phyloP scores from a whole-genome alignment of 2,329 filamentous ascomycete species.

The Parastagonospora nodorum region DNA sequence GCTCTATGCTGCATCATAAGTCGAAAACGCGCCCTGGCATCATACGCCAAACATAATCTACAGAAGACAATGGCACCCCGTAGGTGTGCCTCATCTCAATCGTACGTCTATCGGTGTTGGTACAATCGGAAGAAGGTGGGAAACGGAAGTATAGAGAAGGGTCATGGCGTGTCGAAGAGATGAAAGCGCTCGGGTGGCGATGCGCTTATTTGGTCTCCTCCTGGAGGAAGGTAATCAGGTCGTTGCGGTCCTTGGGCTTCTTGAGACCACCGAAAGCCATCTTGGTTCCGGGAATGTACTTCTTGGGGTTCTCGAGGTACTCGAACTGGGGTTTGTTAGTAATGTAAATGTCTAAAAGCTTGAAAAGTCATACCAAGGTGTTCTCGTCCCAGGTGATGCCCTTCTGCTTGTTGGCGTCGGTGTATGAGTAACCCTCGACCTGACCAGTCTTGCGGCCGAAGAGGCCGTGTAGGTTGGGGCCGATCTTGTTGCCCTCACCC shows the following conservation, averaged over 20 bases:
- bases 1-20: constrained; percentile 41
- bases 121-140: constrained; percentile 40
- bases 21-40: constrained; percentile 38
- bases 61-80: constrained; percentile 32
- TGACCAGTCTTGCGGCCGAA: constrained; percentile 95
- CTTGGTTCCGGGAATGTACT: constrained; percentile 99
- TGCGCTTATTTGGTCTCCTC: constrained; percentile 69
- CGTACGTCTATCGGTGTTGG: constrained; percentile 48
- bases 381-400: constrained; percentile 85
- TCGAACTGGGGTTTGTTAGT: constrained; percentile 67
- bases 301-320: constrained; percentile 99
- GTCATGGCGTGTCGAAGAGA: constrained; percentile 31
- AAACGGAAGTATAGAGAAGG: constrained; percentile 31
- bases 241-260: constrained; percentile 99
- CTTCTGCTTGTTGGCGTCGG: constrained; percentile 99
- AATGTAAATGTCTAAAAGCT: background rate
- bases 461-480: constrained; percentile 94
- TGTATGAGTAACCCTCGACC: constrained; percentile 94
- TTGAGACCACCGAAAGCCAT: constrained; percentile 99
- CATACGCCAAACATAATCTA: constrained; percentile 45
- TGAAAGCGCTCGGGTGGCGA: constrained; percentile 24
- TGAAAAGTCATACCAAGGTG: constrained; percentile 68
- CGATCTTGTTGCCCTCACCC: constrained; percentile 95
- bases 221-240: constrained; percentile 88
- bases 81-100: constrained; percentile 33